Percentiles rank a stretch among this genome's conserved stretches.
phyloP scores from a whole-genome alignment of 1,284 basidiomycete genomes.

The Malassezia furfur region DNA sequence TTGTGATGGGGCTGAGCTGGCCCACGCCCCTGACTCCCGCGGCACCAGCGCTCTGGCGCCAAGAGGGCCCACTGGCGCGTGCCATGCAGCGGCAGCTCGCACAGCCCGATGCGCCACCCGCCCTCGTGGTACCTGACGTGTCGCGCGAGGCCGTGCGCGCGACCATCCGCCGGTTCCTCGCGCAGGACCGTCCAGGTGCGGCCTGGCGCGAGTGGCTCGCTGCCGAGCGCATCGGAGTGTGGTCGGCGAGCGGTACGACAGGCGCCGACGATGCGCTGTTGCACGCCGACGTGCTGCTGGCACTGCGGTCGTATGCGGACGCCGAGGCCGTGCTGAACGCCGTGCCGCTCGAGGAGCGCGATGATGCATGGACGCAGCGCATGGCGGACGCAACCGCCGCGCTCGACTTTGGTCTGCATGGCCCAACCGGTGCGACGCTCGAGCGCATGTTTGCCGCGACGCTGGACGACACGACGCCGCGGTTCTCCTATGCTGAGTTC shows the following conservation, averaged over 20 bases:
- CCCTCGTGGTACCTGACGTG: not conserved
- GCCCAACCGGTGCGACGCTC: conserved; percentile 25
- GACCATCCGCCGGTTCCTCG: conserved; percentile 1
- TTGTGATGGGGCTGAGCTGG: conserved; percentile 19
- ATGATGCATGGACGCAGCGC: conserved; percentile 20
- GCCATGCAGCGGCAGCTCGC: not conserved
- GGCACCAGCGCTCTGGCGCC: conserved; percentile 15
- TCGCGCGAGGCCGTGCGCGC: not conserved
- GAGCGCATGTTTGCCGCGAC: conserved; percentile 32
- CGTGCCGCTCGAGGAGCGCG: conserved; percentile 1
- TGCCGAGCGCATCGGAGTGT: conserved; percentile 1
- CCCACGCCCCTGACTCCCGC: not conserved
- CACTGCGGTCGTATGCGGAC: conserved; percentile 4
- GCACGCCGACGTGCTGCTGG: conserved; percentile 11
- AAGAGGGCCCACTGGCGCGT: conserved; percentile 28
- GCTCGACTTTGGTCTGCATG: conserved; percentile 18
- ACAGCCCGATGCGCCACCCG: not conserved
- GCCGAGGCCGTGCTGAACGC: conserved; percentile 6
- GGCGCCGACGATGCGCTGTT: conserved; percentile 5
- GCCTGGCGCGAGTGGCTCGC: conserved; percentile 17
- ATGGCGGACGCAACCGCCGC: conserved; percentile 18
- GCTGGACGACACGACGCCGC: conserved; percentile 25
- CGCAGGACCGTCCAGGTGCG: conserved; percentile 10
- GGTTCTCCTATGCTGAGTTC: conserved; percentile 30
- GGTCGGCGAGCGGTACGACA: not conserved